Evolutionary conservation across 345 rosid species (phyloP).

Genomic region (Alliaria petiolata): DNA sequence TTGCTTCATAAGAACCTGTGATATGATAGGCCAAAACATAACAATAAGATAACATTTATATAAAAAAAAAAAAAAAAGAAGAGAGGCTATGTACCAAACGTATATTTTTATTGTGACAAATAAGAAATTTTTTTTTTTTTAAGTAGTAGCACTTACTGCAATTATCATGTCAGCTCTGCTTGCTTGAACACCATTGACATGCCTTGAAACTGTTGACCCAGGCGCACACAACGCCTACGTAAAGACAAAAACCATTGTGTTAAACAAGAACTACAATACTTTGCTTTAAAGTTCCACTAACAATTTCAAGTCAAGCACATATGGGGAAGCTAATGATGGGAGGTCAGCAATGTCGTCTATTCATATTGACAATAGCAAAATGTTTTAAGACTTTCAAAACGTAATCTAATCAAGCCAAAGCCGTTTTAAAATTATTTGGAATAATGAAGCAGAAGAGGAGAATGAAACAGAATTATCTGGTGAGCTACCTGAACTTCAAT

Average conservation of each 20-base stretch:
- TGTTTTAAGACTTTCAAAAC: conserved; percentile 3
- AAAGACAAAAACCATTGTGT: conserved; percentile 8
- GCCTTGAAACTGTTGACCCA: conserved; percentile 65
- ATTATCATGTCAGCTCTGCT: conserved; percentile 94
- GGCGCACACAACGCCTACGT: conserved; percentile 71
- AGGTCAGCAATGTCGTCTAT: conserved; percentile 3
- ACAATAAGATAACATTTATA: background rate
- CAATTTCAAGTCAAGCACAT: too few relatives aligned
- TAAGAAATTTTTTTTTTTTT: background rate
- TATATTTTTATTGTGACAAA: background rate
- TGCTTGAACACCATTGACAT: conserved; percentile 71
- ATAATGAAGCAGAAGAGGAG: background rate
- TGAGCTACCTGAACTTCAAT: conserved; percentile 79
- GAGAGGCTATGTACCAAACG: background rate
- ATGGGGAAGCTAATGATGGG: background rate
- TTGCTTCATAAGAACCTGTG: conserved; percentile 91
- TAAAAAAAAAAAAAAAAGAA: background rate
- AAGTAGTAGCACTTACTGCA: conserved; percentile 48
- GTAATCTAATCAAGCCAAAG: background rate
- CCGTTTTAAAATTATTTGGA: background rate
- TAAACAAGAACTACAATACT: background rate
- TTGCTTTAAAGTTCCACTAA: background rate
- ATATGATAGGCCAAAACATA: background rate
- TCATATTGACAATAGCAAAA: background rate
- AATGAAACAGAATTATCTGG: background rate